Evolutionary conservation across 164 flowering plant genomes (phyloP).

Genomic region (Paratinospora sagittata): DNA sequence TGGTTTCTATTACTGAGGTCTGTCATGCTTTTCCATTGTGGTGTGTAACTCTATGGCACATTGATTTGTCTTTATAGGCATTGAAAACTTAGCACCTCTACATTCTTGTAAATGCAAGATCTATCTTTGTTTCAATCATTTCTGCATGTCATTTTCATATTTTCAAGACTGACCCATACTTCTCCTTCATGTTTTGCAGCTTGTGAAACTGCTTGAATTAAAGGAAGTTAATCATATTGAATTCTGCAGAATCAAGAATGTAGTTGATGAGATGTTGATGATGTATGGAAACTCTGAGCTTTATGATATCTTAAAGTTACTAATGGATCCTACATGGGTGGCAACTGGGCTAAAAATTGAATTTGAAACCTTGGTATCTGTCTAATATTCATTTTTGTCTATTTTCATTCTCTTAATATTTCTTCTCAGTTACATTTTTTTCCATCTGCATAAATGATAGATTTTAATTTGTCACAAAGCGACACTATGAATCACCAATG

Average conservation of each 20-base stretch:
- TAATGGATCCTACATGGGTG: conserved; percentile 82
- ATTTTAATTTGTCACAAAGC: too few species aligned
- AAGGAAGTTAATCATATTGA: conserved; percentile 92
- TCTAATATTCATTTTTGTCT: background rate
- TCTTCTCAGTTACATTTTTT: background rate
- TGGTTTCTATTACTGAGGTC: too few species aligned
- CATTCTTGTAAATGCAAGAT: background rate
- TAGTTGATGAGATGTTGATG: conserved; percentile 71
- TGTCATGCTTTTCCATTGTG: too few species aligned
- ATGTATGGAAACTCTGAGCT: conserved; percentile 67
- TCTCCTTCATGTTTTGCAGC: conserved; percentile 45
- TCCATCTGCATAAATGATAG: background rate
- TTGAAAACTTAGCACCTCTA: background rate
- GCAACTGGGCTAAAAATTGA: conserved; percentile 90
- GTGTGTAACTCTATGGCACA: background rate
- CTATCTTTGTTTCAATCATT: background rate
- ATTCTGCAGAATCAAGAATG: conserved; percentile 79
- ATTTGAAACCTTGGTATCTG: conserved; percentile 68
- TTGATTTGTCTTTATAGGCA: background rate
- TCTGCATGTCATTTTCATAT: background rate
- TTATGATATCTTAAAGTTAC: conserved; percentile 41
- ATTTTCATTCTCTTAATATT: background rate
- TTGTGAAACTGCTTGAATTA: conserved; percentile 85
- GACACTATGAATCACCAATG: too few species aligned
- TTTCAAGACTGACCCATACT: background rate